These are phyloP conservation scores for Cyclotella cryptica DNA, from an alignment of 108 stramenopile species.

Conservation along the genomic window DNA sequence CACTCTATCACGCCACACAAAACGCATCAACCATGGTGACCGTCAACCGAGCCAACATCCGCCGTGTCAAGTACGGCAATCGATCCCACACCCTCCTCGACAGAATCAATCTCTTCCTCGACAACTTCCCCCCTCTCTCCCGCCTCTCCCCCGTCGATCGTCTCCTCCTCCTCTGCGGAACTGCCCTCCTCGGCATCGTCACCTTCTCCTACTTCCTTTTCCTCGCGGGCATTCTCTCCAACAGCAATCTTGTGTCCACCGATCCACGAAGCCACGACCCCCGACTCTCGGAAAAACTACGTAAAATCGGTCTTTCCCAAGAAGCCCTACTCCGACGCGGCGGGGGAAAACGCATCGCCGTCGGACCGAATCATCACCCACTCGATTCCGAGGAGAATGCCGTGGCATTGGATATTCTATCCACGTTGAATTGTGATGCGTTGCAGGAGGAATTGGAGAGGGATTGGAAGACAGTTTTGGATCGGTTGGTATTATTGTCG, in stretches of 20 bases:
- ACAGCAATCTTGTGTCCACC: neutral
- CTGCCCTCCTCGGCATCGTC: conserved; percentile 21
- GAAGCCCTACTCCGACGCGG: conserved; percentile 50
- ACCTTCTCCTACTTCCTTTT: conserved; percentile 48
- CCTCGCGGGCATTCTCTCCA: conserved; percentile 34
- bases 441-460: conserved; percentile 63
- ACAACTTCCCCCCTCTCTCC: conserved; percentile 33
- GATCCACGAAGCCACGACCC: conserved; percentile 17
- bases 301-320: conserved; percentile 43
- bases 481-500: conserved; percentile 23
- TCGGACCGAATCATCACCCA: conserved; percentile 19
- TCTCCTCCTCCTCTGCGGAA: conserved; percentile 36
- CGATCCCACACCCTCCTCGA: conserved; percentile 2
- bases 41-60: conserved; percentile 37
- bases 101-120: conserved; percentile 18
- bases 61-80: conserved; percentile 32
- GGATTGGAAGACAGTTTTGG: conserved; percentile 36
- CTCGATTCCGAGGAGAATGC: conserved; percentile 67
- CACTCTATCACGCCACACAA: neutral
- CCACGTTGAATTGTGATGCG: conserved; percentile 62
- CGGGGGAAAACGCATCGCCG: conserved; percentile 46
- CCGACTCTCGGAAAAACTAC: conserved; percentile 35
- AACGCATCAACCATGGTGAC: neutral
- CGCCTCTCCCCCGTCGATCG: conserved; percentile 48
- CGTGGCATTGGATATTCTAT: conserved; percentile 70